Evolutionary conservation across 169 alveolate species (phyloP).

Genomic region (Babesia bigemina): DNA sequence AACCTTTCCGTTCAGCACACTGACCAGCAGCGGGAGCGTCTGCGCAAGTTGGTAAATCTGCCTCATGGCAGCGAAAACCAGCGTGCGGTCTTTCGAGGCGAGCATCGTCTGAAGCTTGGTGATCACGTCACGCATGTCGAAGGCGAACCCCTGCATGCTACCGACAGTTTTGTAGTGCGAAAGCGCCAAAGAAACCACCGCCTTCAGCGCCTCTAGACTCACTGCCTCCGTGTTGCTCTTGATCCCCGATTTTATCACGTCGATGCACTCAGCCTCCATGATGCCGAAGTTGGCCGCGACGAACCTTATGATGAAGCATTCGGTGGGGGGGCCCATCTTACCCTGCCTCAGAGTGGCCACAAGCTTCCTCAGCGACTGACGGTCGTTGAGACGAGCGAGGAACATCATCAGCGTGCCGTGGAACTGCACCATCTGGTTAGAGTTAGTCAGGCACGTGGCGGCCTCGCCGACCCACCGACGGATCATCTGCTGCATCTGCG

Average conservation of each 20-base stretch:
- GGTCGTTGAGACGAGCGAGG: constrained; percentile 86
- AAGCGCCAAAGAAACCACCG: constrained; percentile 34
- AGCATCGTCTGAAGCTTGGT: constrained; percentile 32
- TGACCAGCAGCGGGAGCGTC: constrained; percentile 62
- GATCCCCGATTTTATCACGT: constrained; percentile 23
- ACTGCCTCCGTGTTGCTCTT: constrained; percentile 15
- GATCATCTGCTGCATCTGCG: constrained; percentile 89
- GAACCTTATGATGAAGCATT: constrained; percentile 61
- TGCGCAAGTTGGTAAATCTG: constrained; percentile 70
- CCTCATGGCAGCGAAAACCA: constrained; percentile 61
- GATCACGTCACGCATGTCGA: constrained; percentile 20
- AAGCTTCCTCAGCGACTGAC: constrained; percentile 63
- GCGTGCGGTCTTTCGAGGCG: constrained; percentile 39
- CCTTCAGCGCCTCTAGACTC: constrained; percentile 62
- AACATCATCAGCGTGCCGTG: constrained; percentile 94
- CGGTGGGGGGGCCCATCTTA: constrained; percentile 37
- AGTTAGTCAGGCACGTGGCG: constrained; percentile 85
- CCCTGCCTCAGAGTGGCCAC: constrained; percentile 33
- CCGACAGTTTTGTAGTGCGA: constrained; percentile 12
- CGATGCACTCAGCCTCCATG: constrained; percentile 40
- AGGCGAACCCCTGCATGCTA: constrained; percentile 38
- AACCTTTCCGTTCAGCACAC: constrained; percentile 80
- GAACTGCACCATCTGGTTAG: constrained; percentile 90
- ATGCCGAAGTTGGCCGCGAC: constrained; percentile 30
- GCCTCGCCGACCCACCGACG: constrained; percentile 86